Conservation (phyloP, 306 rosid genomes). For the Vicia villosa region DNA sequence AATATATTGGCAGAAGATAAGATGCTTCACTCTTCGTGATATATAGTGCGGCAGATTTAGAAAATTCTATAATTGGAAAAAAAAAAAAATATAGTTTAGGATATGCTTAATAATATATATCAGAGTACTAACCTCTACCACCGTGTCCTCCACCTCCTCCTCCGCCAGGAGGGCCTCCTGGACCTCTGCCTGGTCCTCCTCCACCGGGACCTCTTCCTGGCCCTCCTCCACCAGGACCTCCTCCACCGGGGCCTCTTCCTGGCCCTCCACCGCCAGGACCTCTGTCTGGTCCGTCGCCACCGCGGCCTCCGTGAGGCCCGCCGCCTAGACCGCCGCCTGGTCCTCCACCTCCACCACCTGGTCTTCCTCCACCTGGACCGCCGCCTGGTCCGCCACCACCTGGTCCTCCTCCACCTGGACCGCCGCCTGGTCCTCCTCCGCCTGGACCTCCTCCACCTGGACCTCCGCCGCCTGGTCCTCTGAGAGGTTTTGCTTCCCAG, state of each 20-base stretch:
- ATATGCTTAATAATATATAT: no score
- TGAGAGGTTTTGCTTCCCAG: neutral
- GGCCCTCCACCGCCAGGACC: neutral
- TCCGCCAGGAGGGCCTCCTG: neutral
- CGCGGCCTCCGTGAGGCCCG: neutral
- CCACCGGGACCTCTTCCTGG: neutral
- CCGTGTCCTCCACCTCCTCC: conserved; percentile 13
- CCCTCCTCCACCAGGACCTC: neutral
- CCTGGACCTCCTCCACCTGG: neutral
- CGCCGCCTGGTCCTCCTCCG: neutral
- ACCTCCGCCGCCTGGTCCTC: neutral
- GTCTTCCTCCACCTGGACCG: neutral
- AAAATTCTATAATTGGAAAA: no score
- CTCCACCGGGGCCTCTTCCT: neutral
- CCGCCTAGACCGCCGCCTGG: neutral
- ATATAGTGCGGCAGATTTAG: no score
- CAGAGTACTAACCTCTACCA: neutral
- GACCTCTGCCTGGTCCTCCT: neutral
- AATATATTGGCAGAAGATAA: no score
- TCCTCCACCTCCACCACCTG: no score
- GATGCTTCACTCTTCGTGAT: no score
- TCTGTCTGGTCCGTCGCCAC: no score
- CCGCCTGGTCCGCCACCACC: neutral
- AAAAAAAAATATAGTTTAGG: no score
- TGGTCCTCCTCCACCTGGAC: neutral